Evolutionary conservation across 768 basidiomycete genomes (phyloP).

Genomic region (Tulasnella sp.): DNA sequence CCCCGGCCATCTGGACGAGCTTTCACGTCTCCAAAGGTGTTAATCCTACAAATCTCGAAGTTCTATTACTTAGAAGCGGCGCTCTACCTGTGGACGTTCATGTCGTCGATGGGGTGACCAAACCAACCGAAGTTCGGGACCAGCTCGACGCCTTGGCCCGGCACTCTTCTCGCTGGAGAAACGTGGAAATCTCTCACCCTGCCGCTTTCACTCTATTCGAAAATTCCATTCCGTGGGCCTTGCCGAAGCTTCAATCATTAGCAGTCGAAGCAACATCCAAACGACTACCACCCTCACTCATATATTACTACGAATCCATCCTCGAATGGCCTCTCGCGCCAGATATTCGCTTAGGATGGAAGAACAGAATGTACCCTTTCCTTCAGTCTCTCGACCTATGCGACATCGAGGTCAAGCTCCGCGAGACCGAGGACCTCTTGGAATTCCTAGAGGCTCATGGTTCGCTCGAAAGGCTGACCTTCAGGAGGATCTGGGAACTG

Average conservation of each 20-base stretch:
- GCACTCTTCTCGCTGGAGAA: neutral
- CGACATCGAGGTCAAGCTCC: neutral
- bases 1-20: neutral
- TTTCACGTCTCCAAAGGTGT: neutral
- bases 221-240: neutral
- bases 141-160: neutral
- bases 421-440: neutral
- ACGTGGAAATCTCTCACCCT: neutral
- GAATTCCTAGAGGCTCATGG: neutral
- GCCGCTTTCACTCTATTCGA: neutral
- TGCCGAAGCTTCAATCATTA: neutral
- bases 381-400: neutral
- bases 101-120: neutral
- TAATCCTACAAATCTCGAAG: neutral
- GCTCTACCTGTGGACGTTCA: neutral
- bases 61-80: neutral
- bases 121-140: neutral
- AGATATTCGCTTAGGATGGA: neutral
- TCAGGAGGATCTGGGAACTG: neutral
- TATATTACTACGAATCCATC: neutral
- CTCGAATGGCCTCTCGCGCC: neutral
- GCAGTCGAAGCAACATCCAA: neutral
- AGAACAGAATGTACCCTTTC: neutral
- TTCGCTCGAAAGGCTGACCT: neutral
- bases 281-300: neutral